A percentile compares a stretch with the other conserved stretches of the same genome.
Conservation (phyloP, 805 yeast species). For the Cyberlindnera petersonii region DNA sequence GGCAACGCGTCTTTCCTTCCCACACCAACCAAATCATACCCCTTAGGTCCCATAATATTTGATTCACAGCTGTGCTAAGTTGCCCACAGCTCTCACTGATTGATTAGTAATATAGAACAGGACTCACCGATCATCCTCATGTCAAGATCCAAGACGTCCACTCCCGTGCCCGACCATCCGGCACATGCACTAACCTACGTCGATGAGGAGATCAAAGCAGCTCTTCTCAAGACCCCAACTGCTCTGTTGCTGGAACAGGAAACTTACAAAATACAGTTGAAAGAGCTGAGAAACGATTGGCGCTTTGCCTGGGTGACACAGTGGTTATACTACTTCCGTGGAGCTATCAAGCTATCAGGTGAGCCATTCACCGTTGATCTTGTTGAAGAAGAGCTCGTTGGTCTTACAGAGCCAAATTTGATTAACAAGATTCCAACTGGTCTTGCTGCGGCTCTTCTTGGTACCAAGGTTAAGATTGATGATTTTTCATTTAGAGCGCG, state of each 20-base stretch:
- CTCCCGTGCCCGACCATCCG: constrained; percentile 27
- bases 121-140: constrained; percentile 4
- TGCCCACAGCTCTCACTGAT: too few relatives aligned
- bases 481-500: constrained; percentile 28
- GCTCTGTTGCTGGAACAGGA: constrained; percentile 36
- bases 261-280: constrained; percentile 29
- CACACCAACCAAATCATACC: too few relatives aligned
- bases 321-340: constrained; percentile 55
- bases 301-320: constrained; percentile 41
- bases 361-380: constrained; percentile 54
- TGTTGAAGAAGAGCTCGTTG: constrained; percentile 57
- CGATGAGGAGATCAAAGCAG: constrained; percentile 33
- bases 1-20: too few relatives aligned
- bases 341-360: constrained; percentile 43
- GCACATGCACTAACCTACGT: constrained; percentile 24
- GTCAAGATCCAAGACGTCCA: constrained; percentile 22
- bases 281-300: constrained; percentile 34
- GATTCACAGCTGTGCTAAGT: too few relatives aligned
- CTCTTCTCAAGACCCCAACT: constrained; percentile 38
- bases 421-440: constrained; percentile 38
- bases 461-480: constrained; percentile 21
- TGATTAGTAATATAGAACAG: too few relatives aligned
- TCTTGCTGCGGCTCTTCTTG: constrained; percentile 21
- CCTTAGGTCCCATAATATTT: too few relatives aligned
- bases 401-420: constrained; percentile 38